Evolutionary conservation across 176 grass and related monocot species (phyloP).

Genomic region (Metroxylon sagu): DNA sequence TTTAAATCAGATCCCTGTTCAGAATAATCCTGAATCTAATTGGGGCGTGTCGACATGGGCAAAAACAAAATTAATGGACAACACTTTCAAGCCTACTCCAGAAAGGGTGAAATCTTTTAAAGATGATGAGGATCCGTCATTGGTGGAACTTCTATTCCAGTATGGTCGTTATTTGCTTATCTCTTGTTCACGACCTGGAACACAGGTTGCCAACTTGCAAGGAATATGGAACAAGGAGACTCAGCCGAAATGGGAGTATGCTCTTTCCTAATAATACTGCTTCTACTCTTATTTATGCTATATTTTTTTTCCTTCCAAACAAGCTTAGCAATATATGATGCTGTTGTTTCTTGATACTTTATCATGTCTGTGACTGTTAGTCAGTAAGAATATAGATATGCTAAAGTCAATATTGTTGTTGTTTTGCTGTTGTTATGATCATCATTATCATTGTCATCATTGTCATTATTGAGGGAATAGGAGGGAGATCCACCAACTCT

Average conservation of each 20-base stretch:
- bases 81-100: slow-evolving; percentile 38
- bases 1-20: slow-evolving; percentile 14
- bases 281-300: slow-evolving; percentile 2
- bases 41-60: slow-evolving; percentile 5
- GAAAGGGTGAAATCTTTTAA: slow-evolving; percentile 68
- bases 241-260: slow-evolving; percentile 68
- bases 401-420: no score
- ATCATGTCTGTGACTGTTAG: no score
- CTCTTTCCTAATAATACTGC: slow-evolving; percentile 7
- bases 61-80: slow-evolving; percentile 2
- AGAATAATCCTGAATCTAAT: slow-evolving; percentile 11
- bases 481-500: no score
- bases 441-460: no score
- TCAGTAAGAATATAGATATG: no score
- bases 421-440: no score
- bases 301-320: not conserved
- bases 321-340: no score
- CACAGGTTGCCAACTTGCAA: slow-evolving; percentile 78
- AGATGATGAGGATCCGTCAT: slow-evolving; percentile 73
- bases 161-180: slow-evolving; percentile 90
- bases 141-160: slow-evolving; percentile 84
- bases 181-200: slow-evolving; percentile 80
- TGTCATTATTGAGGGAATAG: no score
- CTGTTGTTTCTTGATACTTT: no score
- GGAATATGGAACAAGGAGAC: slow-evolving; percentile 81